Percentiles rank a stretch among this genome's conserved stretches.
These are phyloP conservation scores for Arthroderma uncinatum DNA, from an alignment of 2,329 filamentous ascomycete species.

Conservation along the genomic window DNA sequence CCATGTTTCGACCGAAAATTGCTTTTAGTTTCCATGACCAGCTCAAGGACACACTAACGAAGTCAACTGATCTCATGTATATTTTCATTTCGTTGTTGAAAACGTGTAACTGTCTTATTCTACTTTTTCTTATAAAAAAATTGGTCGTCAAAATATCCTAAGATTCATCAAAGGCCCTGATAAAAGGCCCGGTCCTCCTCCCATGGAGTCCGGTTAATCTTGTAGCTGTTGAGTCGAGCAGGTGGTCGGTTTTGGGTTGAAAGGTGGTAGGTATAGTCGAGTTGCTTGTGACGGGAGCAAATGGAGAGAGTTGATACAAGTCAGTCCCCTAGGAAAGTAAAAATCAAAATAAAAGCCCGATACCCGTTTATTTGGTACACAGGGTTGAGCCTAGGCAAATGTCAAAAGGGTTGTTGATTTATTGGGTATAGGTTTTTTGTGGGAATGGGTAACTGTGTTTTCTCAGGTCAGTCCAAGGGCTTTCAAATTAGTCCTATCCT, in stretches of 20 bases:
- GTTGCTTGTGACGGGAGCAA: not conserved
- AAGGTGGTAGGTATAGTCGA: not conserved
- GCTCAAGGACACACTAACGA: not conserved
- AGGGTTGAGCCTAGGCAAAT: slow-evolving; percentile 10
- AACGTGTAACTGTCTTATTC: slow-evolving; percentile 1
- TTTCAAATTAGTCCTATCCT: not conserved
- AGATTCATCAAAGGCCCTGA: no score
- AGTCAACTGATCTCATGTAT: slow-evolving; percentile 4
- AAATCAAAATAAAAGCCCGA: not conserved
- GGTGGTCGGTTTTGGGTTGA: not conserved
- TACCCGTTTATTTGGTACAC: slow-evolving; percentile 3
- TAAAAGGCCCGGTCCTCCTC: not conserved
- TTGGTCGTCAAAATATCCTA: no score
- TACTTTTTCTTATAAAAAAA: not conserved
- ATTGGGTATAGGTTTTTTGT: slow-evolving; percentile 60
- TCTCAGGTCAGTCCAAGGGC: not conserved
- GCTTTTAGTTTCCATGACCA: not conserved
- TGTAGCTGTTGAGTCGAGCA: not conserved
- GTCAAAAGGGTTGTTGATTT: not conserved
- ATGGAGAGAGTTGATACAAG: not conserved
- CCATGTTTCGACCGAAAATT: not conserved
- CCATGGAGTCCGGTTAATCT: not conserved
- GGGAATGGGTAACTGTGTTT: slow-evolving; percentile 61
- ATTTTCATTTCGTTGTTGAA: slow-evolving; percentile 5
- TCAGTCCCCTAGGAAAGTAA: not conserved